phyloP scores from a whole-genome alignment of 164 flowering plant species.

The Aristolochia californica region DNA sequence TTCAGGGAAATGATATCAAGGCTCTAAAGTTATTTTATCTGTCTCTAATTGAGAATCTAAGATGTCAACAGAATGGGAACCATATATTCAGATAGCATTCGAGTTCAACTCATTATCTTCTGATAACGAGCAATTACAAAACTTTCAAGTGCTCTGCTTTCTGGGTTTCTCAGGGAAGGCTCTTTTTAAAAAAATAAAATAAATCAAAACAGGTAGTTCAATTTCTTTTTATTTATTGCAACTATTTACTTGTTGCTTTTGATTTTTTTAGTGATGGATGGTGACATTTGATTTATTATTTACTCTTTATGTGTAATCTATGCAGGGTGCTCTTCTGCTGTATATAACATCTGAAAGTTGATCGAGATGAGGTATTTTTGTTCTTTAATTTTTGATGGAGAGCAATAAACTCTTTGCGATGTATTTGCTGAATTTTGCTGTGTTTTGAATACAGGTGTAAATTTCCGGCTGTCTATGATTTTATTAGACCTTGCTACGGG shows the following conservation, averaged over 20 bases:
- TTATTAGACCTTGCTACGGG: slow-evolving; percentile 1
- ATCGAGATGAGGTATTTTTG: background rate
- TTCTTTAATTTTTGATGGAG: too few species aligned
- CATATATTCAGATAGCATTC: slow-evolving; percentile 79
- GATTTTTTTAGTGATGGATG: too few species aligned
- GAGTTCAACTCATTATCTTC: background rate
- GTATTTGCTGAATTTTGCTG: background rate
- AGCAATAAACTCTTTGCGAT: too few species aligned
- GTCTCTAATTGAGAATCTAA: slow-evolving; percentile 62
- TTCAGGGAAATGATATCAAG: slow-evolving; percentile 71
- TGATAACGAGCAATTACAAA: background rate
- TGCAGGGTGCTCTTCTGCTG: slow-evolving; percentile 1
- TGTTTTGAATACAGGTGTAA: slow-evolving; percentile 36
- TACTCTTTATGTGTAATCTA: background rate
- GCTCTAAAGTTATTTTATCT: slow-evolving; percentile 70
- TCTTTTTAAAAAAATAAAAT: too few species aligned
- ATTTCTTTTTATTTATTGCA: background rate
- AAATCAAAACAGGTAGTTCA: background rate
- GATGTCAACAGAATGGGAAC: slow-evolving; percentile 76
- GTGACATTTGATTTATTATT: too few species aligned
- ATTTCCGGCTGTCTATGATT: slow-evolving; percentile 33
- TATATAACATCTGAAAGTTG: background rate
- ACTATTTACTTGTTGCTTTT: background rate
- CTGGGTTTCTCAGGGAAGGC: background rate
- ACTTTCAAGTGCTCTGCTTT: background rate